Evolutionary conservation across 2,329 filamentous ascomycete species (phyloP).

Genomic region (Paraphaeosphaeria sporulosa): DNA sequence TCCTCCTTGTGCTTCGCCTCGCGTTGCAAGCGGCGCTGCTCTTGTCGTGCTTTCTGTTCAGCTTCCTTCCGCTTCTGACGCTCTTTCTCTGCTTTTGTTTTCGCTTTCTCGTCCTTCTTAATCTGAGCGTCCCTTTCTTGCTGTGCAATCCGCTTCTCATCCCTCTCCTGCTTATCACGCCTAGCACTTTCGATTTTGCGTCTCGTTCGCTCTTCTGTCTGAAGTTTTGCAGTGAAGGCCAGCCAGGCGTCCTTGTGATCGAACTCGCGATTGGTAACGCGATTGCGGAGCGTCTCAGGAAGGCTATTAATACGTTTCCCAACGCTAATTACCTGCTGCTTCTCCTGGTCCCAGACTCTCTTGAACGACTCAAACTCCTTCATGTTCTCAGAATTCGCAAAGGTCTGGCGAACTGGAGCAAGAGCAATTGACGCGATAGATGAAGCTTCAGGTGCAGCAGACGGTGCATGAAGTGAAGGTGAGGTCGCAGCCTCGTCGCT

Average conservation of each 20-base stretch:
- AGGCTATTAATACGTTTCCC: neutral
- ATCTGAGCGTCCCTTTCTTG: neutral
- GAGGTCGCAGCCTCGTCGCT: neutral
- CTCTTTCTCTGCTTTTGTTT: too few species aligned
- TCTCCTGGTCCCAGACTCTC: neutral
- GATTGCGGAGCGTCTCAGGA: neutral
- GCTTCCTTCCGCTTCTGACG: neutral
- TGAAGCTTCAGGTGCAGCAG: neutral
- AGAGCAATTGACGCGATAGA: too few species aligned
- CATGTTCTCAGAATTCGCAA: neutral
- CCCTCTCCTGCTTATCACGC: neutral
- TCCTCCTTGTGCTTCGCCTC: neutral
- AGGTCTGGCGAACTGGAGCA: neutral
- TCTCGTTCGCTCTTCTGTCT: neutral
- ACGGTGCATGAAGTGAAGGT: too few species aligned
- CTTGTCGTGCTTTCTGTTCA: neutral
- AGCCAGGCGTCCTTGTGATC: neutral
- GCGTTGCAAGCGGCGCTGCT: neutral
- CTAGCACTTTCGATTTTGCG: neutral
- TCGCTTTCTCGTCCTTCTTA: too few species aligned
- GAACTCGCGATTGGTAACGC: neutral
- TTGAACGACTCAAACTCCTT: neutral
- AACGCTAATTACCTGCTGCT: too few species aligned
- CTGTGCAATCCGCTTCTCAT: neutral
- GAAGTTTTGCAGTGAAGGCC: neutral